Conservation (phyloP, 805 yeast genomes). For the Metschnikowia colocasiae region DNA sequence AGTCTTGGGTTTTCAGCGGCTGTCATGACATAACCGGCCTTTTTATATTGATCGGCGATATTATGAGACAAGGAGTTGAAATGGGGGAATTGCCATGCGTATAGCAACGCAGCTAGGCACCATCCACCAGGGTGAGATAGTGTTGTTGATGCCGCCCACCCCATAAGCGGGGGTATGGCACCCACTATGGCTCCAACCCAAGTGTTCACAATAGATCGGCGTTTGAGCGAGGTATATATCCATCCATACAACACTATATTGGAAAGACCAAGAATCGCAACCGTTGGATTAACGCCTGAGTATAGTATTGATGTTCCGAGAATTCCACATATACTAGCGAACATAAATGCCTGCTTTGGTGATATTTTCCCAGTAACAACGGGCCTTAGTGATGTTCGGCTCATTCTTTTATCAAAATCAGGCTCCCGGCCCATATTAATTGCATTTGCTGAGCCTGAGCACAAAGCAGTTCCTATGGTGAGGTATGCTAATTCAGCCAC, state of each 20-base stretch:
- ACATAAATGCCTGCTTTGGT: conserved; percentile 70
- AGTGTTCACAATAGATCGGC: conserved; percentile 81
- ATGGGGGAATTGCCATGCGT: conserved; percentile 99
- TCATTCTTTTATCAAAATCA: conserved; percentile 80
- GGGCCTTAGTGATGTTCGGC: conserved; percentile 83
- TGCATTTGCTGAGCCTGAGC: conserved; percentile 94
- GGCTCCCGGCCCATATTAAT: conserved; percentile 98
- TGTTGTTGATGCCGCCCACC: conserved; percentile 88
- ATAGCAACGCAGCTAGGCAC: conserved; percentile 84
- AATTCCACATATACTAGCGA: conserved; percentile 73
- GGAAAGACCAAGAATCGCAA: conserved; percentile 71
- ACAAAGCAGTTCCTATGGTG: conserved; percentile 79
- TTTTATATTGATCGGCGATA: conserved; percentile 79
- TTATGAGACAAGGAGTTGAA: conserved; percentile 89
- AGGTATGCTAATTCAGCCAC: conserved; percentile 65
- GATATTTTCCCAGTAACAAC: conserved; percentile 80
- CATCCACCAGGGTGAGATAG: conserved; percentile 87
- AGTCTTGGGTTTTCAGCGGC: conserved; percentile 88
- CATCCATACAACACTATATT: conserved; percentile 86
- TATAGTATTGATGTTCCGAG: conserved; percentile 67
- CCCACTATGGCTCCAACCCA: conserved; percentile 99
- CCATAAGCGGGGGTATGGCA: conserved; percentile 98
- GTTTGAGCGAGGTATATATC: conserved; percentile 85
- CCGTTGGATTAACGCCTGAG: conserved; percentile 81
- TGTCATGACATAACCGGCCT: conserved; percentile 97